phyloP scores from a whole-genome alignment of 2,329 filamentous ascomycete genomes.

The Trichoderma guizhouense region DNA sequence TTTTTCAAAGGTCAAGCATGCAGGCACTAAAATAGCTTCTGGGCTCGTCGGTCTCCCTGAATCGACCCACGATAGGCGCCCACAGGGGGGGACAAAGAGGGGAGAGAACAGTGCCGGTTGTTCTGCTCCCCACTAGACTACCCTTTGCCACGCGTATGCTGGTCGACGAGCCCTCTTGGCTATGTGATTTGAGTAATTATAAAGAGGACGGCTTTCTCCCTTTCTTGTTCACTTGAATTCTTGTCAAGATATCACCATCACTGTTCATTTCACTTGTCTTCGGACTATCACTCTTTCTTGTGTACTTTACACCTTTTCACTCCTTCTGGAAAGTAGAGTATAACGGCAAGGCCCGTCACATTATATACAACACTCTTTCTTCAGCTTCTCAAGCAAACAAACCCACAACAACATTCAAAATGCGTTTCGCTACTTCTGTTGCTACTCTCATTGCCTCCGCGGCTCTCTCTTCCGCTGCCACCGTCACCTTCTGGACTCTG shows the following conservation, averaged over 20 bases:
- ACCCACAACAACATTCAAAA: slow-evolving; percentile 38
- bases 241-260: slow-evolving; percentile 5
- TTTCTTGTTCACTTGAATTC: not conserved
- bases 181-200: slow-evolving; percentile 1
- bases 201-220: slow-evolving; percentile 5
- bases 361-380: slow-evolving; percentile 14
- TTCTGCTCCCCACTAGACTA: not conserved
- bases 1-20: not conserved
- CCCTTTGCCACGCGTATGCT: slow-evolving; percentile 14
- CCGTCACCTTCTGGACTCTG: slow-evolving; percentile 58
- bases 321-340: slow-evolving; percentile 17
- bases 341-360: slow-evolving; percentile 16
- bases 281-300: slow-evolving; percentile 18
- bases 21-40: not conserved
- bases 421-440: slow-evolving; percentile 51
- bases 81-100: not conserved
- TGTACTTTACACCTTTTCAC: slow-evolving; percentile 12
- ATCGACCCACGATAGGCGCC: slow-evolving; percentile 11
- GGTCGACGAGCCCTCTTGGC: not conserved
- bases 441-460: slow-evolving; percentile 43
- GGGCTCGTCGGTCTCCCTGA: not conserved
- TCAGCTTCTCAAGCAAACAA: slow-evolving; percentile 13
- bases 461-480: slow-evolving; percentile 42
- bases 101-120: not conserved
- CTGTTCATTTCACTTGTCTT: slow-evolving; percentile 15